Evolutionary conservation across 768 basidiomycete species (phyloP).

Genomic region (Tylopilus felleus): DNA sequence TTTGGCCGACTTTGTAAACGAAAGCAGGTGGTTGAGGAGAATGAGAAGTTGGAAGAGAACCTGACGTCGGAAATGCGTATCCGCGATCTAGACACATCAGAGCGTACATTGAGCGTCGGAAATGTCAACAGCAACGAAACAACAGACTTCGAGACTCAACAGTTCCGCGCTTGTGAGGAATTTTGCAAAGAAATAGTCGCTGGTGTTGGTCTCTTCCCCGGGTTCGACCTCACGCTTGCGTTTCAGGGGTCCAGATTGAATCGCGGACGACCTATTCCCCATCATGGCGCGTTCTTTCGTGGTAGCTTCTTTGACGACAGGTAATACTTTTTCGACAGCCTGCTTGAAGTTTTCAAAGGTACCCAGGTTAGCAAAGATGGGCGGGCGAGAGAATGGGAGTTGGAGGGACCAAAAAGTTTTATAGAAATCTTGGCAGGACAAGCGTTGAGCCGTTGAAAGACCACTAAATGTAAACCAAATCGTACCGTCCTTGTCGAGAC

Average conservation of each 20-base stretch:
- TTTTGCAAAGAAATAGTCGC: slow-evolving; percentile 91
- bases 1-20: slow-evolving; percentile 69
- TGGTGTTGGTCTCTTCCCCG: slow-evolving; percentile 48
- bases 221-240: slow-evolving; percentile 61
- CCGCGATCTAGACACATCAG: slow-evolving; percentile 60
- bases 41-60: slow-evolving; percentile 83
- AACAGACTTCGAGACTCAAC: slow-evolving; percentile 76
- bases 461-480: not conserved
- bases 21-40: slow-evolving; percentile 70
- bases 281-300: slow-evolving; percentile 86
- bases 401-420: slow-evolving; percentile 90
- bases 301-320: slow-evolving; percentile 81
- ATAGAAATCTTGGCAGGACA: slow-evolving; percentile 62
- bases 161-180: slow-evolving; percentile 87
- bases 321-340: slow-evolving; percentile 67
- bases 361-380: slow-evolving; percentile 55
- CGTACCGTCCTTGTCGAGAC: slow-evolving; percentile 63
- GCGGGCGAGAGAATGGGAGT: slow-evolving; percentile 77
- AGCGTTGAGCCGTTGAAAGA: slow-evolving; percentile 1
- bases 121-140: slow-evolving; percentile 3
- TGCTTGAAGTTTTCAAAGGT: slow-evolving; percentile 65
- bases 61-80: slow-evolving; percentile 91
- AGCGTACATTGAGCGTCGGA: slow-evolving; percentile 7
- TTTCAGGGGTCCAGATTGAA: slow-evolving; percentile 44
- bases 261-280: slow-evolving; percentile 57